A percentile compares a stretch with the other conserved stretches of the same genome.
phyloP scores from a whole-genome alignment of 192 early-diverging fungal species.

The Backusella parvicylindrica region DNA sequence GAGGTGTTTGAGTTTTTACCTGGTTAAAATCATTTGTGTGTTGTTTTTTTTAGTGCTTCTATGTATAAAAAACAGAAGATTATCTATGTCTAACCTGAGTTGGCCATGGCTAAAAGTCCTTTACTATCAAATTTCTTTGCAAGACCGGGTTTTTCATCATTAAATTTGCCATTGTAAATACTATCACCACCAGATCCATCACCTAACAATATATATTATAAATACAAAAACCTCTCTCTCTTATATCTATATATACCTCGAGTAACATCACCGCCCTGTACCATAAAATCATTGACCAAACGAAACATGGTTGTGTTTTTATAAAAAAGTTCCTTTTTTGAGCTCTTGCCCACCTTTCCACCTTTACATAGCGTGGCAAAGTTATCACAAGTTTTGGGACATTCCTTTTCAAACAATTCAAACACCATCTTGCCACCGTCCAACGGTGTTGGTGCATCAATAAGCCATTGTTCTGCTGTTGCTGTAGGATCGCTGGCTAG shows the following conservation, averaged over 20 bases:
- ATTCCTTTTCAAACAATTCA: conserved; percentile 20
- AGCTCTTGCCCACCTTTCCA: conserved; percentile 29
- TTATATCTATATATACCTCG: conserved; percentile 7
- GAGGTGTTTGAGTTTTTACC: conserved; percentile 59
- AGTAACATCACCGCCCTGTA: conserved; percentile 45
- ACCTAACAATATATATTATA: background rate
- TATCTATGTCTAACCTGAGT: conserved; percentile 44
- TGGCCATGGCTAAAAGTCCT: conserved; percentile 53
- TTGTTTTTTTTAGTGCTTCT: background rate
- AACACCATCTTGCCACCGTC: conserved; percentile 27
- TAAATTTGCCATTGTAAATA: conserved; percentile 58
- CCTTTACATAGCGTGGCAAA: conserved; percentile 33
- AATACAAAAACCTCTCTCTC: background rate
- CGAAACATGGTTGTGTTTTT: conserved; percentile 30
- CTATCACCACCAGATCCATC: conserved; percentile 53
- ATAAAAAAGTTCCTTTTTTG: conserved; percentile 36
- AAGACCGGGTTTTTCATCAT: conserved; percentile 50
- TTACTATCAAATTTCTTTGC: conserved; percentile 10
- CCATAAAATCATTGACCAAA: conserved; percentile 31
- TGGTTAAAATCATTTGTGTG: background rate
- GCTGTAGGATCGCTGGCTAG: conserved; percentile 25
- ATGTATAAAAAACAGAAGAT: background rate
- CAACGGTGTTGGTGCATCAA: conserved; percentile 17
- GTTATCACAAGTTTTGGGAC: conserved; percentile 40
- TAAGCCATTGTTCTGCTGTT: background rate